Percentiles rank a stretch among this genome's conserved stretches.
These are phyloP conservation scores for Torulaspora indica DNA, from an alignment of 805 yeast species.

Conservation along the genomic window DNA sequence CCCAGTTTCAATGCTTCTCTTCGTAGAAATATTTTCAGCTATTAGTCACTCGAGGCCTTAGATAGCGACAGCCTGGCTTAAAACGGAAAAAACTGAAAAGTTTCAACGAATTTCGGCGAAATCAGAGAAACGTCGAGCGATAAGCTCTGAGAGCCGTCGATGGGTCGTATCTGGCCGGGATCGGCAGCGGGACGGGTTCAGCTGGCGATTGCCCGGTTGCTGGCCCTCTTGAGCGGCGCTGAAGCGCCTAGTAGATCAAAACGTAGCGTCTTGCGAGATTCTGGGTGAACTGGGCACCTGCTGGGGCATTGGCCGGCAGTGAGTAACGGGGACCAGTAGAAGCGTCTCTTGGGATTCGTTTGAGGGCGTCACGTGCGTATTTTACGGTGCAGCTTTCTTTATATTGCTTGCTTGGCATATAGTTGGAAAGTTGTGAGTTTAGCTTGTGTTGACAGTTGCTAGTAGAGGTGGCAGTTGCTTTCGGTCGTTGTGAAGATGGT, in stretches of 20 bases:
- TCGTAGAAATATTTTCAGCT: constrained; percentile 2
- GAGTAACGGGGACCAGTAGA: not conserved
- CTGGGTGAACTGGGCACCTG: not conserved
- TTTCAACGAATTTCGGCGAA: constrained; percentile 1
- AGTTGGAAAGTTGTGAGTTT: too few species aligned
- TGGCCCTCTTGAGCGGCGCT: not conserved
- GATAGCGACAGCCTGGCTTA: not conserved
- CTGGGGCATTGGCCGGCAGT: not conserved
- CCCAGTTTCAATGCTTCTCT: not conserved
- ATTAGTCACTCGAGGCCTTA: constrained; percentile 3
- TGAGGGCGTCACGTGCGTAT: not conserved
- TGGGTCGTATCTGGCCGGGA: not conserved
- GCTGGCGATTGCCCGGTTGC: not conserved
- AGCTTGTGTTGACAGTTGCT: too few species aligned
- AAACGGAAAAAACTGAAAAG: constrained; percentile 6
- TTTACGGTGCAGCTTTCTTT: too few species aligned
- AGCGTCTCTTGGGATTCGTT: not conserved
- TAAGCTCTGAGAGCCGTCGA: not conserved
- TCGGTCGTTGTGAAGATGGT: constrained; percentile 3
- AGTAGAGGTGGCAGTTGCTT: too few species aligned
- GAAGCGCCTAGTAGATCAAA: not conserved
- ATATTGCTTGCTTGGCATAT: not conserved
- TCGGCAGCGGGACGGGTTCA: not conserved
- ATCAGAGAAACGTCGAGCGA: constrained; percentile 1
- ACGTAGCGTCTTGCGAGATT: not conserved